phyloP scores from a whole-genome alignment of 768 basidiomycete species.

The Xanthoconium purpureum region DNA sequence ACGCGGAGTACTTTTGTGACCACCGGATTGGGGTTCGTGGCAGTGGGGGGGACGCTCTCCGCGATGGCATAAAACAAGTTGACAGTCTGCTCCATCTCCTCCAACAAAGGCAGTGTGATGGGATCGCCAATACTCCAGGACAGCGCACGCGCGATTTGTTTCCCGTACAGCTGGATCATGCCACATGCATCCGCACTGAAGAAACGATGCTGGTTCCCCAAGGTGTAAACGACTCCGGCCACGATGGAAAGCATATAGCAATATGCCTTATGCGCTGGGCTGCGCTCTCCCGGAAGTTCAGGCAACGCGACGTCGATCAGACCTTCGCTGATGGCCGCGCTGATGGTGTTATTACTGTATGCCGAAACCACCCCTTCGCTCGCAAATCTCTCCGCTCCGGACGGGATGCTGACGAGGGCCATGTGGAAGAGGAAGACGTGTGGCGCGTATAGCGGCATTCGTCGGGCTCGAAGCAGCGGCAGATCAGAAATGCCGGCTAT shows the following conservation, averaged over 20 bases:
- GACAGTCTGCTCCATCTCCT: conserved; percentile 80
- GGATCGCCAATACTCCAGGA: conserved; percentile 81
- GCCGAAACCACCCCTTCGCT: conserved; percentile 78
- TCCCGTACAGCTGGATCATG: conserved; percentile 79
- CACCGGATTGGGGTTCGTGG: conserved; percentile 36
- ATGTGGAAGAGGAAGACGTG: conserved; percentile 86
- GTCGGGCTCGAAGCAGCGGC: conserved; percentile 56
- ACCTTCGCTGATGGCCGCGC: conserved; percentile 71
- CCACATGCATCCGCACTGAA: conserved; percentile 85
- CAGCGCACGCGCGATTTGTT: conserved; percentile 73
- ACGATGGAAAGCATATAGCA: conserved; percentile 82
- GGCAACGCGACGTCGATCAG: conserved; percentile 62
- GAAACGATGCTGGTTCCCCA: conserved; percentile 67
- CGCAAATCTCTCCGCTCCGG: conserved; percentile 81
- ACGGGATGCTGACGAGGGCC: conserved; percentile 70
- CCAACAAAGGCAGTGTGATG: conserved; percentile 71
- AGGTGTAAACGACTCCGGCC: conserved; percentile 61
- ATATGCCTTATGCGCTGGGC: conserved; percentile 77
- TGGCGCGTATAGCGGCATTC: conserved; percentile 68
- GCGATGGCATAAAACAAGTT: conserved; percentile 77
- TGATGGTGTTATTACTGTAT: conserved; percentile 81
- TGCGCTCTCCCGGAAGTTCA: conserved; percentile 71
- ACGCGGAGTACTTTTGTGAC: conserved; percentile 63
- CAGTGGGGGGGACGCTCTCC: conserved; percentile 34
- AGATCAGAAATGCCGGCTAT: conserved; percentile 69